phyloP scores from a whole-genome alignment of 768 basidiomycete species.

The Russula abietina region DNA sequence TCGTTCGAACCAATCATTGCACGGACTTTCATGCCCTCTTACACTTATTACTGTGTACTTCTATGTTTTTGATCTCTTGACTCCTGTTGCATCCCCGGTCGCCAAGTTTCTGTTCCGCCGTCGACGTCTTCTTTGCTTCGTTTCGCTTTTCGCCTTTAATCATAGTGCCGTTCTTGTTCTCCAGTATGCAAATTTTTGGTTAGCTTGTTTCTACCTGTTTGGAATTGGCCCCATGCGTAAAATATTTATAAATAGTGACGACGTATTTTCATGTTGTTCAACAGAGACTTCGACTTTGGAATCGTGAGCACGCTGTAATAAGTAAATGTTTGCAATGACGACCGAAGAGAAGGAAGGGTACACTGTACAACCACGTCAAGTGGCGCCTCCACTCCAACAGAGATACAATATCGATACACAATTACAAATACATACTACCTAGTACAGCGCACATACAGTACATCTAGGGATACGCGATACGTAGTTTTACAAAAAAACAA shows the following conservation, averaged over 20 bases:
- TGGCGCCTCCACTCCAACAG: background rate
- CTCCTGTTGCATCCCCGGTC: slow-evolving; percentile 9
- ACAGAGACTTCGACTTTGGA: background rate
- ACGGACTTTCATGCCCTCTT: slow-evolving; percentile 10
- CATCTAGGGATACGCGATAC: background rate
- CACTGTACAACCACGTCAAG: background rate
- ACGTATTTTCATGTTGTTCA: background rate
- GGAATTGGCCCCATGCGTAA: background rate
- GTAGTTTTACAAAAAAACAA: background rate
- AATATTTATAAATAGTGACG: slow-evolving; percentile 2
- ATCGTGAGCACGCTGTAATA: background rate
- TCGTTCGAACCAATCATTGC: background rate
- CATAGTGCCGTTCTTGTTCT: slow-evolving; percentile 6
- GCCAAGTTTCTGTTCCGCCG: slow-evolving; percentile 1
- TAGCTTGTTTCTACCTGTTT: slow-evolving; percentile 2
- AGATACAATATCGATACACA: slow-evolving; percentile 8
- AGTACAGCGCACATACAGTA: background rate
- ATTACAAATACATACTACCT: background rate
- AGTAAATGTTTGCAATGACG: background rate
- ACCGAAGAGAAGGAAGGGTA: background rate
- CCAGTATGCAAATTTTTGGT: slow-evolving; percentile 14
- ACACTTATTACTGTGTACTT: slow-evolving; percentile 19
- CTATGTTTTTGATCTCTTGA: slow-evolving; percentile 9
- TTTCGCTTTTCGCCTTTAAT: background rate
- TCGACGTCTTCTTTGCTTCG: background rate